Evolutionary conservation across 2,329 filamentous ascomycete species (phyloP).

Genomic region (Sporothrix pallida): DNA sequence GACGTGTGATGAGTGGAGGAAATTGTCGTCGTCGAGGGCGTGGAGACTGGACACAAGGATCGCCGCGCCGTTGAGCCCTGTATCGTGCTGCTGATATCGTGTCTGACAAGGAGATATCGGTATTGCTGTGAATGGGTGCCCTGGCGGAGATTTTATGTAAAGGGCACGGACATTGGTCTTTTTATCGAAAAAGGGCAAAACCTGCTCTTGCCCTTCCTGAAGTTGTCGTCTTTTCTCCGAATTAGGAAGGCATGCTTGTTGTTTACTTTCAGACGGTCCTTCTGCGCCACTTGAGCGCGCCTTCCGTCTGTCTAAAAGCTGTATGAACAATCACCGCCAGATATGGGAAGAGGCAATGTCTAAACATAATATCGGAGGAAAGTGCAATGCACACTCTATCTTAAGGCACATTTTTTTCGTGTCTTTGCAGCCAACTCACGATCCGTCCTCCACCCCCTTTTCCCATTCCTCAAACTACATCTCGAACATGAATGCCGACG

Average conservation of each 20-base stretch:
- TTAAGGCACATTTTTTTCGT: not conserved
- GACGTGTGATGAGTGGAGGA: not conserved
- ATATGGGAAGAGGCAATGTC: not conserved
- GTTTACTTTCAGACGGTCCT: not conserved
- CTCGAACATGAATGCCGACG: not conserved
- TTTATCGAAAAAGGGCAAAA: not conserved
- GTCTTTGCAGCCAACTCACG: not conserved
- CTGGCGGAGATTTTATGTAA: not conserved
- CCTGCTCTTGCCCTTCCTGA: not conserved
- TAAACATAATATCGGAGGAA: not conserved
- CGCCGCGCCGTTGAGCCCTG: not conserved
- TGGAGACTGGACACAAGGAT: not conserved
- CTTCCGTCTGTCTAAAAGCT: slow-evolving; percentile 5
- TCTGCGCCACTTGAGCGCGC: not conserved
- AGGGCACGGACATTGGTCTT: not conserved
- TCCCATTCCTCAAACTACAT: not conserved
- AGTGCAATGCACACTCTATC: not conserved
- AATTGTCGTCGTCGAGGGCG: not conserved
- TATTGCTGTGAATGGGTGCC: not conserved
- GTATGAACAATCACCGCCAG: not conserved
- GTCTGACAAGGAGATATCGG: not conserved
- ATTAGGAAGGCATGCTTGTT: slow-evolving; percentile 21
- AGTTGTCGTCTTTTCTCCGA: not conserved
- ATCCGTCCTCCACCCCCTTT: not conserved
- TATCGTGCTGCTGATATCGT: not conserved